Evolutionary conservation across 106 monocot genomes (phyloP).

Genomic region (Dendrobium officinale): DNA sequence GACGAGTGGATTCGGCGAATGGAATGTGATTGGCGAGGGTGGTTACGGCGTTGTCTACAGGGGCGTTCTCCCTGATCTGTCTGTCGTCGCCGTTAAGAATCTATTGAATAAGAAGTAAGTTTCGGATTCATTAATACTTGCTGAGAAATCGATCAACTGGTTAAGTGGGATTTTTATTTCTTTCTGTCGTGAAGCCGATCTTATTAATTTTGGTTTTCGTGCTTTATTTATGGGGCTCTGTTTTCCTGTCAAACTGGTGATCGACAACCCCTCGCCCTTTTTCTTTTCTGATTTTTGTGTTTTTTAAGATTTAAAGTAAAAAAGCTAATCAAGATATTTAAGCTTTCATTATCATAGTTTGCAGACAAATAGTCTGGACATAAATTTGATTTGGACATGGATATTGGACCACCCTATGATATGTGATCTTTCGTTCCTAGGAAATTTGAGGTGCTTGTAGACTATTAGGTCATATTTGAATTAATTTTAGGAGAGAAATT

Average conservation of each 20-base stretch:
- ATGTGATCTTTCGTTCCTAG: too few relatives aligned
- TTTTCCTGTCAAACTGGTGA: background rate
- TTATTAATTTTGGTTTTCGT: background rate
- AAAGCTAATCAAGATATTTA: too few relatives aligned
- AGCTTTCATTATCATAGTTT: too few relatives aligned
- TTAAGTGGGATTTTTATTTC: background rate
- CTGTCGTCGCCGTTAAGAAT: constrained; percentile 78
- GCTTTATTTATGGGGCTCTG: background rate
- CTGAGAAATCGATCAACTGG: background rate
- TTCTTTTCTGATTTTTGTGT: too few relatives aligned
- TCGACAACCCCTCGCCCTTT: background rate
- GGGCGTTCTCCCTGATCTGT: constrained; percentile 53
- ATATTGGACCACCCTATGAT: too few relatives aligned
- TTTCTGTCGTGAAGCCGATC: background rate
- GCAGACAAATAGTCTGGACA: too few relatives aligned
- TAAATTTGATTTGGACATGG: too few relatives aligned
- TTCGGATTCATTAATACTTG: constrained; percentile 1
- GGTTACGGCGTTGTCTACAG: constrained; percentile 84
- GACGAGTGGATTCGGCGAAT: constrained; percentile 38
- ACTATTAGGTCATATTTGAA: too few relatives aligned
- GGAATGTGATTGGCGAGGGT: constrained; percentile 78
- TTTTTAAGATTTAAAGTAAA: too few relatives aligned
- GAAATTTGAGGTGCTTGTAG: too few relatives aligned
- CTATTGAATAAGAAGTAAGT: constrained; percentile 83
- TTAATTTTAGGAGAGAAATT: too few relatives aligned